Percentiles rank a stretch among this genome's conserved stretches.
phyloP scores from a whole-genome alignment of 768 basidiomycete genomes.

The Phaeotremella skinneri region DNA sequence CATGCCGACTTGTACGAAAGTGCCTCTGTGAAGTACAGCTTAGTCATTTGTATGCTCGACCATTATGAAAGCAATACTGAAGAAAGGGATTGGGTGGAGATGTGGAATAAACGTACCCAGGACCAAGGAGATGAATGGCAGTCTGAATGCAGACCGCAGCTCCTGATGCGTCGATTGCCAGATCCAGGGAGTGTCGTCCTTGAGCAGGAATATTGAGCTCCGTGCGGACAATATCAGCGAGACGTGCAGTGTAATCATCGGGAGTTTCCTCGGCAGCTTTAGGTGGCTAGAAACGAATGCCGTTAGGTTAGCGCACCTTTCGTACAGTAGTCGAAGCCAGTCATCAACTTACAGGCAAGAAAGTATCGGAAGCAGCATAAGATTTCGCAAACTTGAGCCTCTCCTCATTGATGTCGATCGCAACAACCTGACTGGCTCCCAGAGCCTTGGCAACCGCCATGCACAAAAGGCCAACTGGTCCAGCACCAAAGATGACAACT shows the following conservation, averaged over 20 bases:
- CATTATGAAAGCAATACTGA: background rate
- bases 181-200: conserved; percentile 70
- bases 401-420: conserved; percentile 59
- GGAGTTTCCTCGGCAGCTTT: conserved; percentile 14
- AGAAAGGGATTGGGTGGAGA: background rate
- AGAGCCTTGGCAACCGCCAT: conserved; percentile 94
- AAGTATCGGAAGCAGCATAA: conserved; percentile 75
- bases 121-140: conserved; percentile 68
- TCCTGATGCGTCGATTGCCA: conserved; percentile 86
- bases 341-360: conserved; percentile 31
- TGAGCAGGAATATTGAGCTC: conserved; percentile 67
- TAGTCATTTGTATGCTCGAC: background rate
- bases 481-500: conserved; percentile 76
- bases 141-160: conserved; percentile 89
- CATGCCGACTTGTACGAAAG: conserved; percentile 70
- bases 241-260: conserved; percentile 16
- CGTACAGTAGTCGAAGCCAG: background rate
- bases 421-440: conserved; percentile 79
- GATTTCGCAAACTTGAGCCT: conserved; percentile 81
- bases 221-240: conserved; percentile 40
- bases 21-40: conserved; percentile 44
- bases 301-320: background rate
- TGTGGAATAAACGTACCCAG: conserved; percentile 53
- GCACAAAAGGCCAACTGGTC: conserved; percentile 76
- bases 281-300: conserved; percentile 4